Percentiles rank a stretch among this genome's conserved stretches.
These are phyloP conservation scores for Zymoseptoria passerinii DNA, from an alignment of 2,329 filamentous ascomycete species.

Conservation along the genomic window DNA sequence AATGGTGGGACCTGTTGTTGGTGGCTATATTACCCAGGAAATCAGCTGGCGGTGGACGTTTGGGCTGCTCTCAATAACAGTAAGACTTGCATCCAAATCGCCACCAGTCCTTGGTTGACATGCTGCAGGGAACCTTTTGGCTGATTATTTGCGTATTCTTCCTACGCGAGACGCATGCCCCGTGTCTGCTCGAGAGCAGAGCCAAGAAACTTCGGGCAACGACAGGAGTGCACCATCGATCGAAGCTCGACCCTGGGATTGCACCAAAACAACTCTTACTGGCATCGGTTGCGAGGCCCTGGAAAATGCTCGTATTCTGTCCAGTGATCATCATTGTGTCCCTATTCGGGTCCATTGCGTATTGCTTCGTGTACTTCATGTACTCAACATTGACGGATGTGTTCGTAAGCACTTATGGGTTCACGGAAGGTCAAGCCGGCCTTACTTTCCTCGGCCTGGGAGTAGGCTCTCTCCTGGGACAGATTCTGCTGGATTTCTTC, in stretches of 20 bases:
- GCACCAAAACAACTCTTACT: neutral
- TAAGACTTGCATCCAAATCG: neutral
- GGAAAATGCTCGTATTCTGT: conserved; percentile 2
- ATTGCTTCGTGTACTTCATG: conserved; percentile 9
- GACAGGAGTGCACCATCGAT: neutral
- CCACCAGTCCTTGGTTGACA: neutral
- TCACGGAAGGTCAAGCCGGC: conserved; percentile 9
- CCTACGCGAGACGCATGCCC: conserved; percentile 8
- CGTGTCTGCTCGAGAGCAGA: neutral
- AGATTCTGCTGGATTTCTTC: conserved; percentile 1
- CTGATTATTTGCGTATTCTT: conserved; percentile 12
- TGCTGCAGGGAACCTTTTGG: neutral
- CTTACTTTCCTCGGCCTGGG: conserved; percentile 22
- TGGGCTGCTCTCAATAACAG: conserved; percentile 4
- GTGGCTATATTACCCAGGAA: neutral
- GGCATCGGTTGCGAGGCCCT: neutral
- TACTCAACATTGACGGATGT: conserved; percentile 11
- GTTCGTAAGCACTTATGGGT: neutral
- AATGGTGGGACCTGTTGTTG: conserved; percentile 2
- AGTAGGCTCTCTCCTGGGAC: conserved; percentile 2
- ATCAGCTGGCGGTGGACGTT: conserved; percentile 5
- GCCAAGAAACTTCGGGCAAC: neutral
- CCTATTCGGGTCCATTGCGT: conserved; percentile 23
- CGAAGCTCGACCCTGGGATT: neutral
- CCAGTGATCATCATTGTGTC: conserved; percentile 24